Conservation (phyloP, 768 basidiomycete genomes). For the Trametes villosa region DNA sequence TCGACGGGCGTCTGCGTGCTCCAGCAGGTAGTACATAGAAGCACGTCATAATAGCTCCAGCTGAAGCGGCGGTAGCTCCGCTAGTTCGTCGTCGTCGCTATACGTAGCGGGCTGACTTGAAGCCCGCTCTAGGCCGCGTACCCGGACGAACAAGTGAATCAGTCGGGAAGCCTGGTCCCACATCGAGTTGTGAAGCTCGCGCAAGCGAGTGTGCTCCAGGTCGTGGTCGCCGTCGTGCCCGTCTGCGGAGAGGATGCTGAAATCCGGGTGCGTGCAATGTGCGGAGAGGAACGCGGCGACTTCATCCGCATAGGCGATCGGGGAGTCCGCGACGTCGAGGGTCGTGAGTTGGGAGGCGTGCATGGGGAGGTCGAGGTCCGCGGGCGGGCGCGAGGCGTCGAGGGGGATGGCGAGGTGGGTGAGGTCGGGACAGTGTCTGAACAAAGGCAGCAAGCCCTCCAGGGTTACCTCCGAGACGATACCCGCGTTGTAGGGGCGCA, state of each 20-base stretch:
- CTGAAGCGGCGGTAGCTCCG: neutral
- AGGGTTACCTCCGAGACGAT: slow-evolving; percentile 19
- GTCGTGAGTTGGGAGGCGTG: slow-evolving; percentile 9
- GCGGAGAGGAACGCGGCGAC: slow-evolving; percentile 22
- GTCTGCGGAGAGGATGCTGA: slow-evolving; percentile 12
- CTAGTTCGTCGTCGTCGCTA: neutral
- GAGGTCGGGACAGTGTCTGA: slow-evolving; percentile 16
- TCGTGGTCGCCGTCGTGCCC: slow-evolving; percentile 10
- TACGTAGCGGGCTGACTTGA: neutral
- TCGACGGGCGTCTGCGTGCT: neutral
- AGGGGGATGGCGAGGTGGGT: slow-evolving; percentile 18
- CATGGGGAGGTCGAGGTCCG: neutral
- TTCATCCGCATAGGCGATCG: slow-evolving; percentile 15
- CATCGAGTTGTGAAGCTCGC: slow-evolving; percentile 10
- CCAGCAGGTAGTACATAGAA: neutral
- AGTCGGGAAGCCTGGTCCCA: slow-evolving; percentile 20
- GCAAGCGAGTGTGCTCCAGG: slow-evolving; percentile 12
- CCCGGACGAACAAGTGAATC: slow-evolving; percentile 11
- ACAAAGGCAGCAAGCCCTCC: slow-evolving; percentile 20
- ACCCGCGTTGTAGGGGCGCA: slow-evolving; percentile 21
- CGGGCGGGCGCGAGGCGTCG: slow-evolving; percentile 12
- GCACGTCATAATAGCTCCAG: neutral
- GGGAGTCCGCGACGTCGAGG: slow-evolving; percentile 23
- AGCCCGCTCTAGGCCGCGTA: slow-evolving; percentile 7
- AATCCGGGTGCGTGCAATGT: slow-evolving; percentile 17